These are phyloP conservation scores for Primulina eburnea DNA, from an alignment of 257 asterid species.

Conservation along the genomic window DNA sequence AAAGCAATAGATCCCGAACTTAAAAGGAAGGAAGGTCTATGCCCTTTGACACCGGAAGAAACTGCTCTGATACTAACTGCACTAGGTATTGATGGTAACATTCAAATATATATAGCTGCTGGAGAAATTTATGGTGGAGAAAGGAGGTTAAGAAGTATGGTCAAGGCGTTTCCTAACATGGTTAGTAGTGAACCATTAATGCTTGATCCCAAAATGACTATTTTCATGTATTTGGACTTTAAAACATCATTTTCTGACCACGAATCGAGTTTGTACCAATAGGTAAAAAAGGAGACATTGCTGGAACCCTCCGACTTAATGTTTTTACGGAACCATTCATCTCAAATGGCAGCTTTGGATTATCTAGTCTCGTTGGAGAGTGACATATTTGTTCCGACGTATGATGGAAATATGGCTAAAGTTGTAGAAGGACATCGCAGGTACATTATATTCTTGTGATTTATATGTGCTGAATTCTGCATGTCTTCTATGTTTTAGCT, in stretches of 20 bases:
- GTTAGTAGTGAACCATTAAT: constrained; percentile 12
- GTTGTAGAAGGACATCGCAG: constrained; percentile 49
- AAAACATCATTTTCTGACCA: not conserved
- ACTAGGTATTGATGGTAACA: constrained; percentile 25
- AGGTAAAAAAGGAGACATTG: constrained; percentile 38
- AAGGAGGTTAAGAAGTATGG: constrained; percentile 28
- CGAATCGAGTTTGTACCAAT: constrained; percentile 9
- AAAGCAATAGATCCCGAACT: constrained; percentile 33
- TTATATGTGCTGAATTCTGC: not conserved
- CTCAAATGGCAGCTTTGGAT: constrained; percentile 44
- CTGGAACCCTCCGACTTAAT: constrained; percentile 29
- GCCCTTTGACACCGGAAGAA: constrained; percentile 47
- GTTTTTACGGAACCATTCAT: constrained; percentile 35
- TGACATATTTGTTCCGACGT: constrained; percentile 38
- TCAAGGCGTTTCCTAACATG: constrained; percentile 31
- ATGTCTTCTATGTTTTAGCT: not conserved
- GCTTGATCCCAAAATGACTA: not conserved
- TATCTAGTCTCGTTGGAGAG: constrained; percentile 42
- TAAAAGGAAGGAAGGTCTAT: constrained; percentile 35
- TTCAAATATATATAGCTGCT: constrained; percentile 38
- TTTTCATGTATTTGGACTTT: not conserved
- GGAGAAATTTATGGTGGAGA: constrained; percentile 39
- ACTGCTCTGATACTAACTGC: constrained; percentile 37
- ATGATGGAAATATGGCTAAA: constrained; percentile 46
- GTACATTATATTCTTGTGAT: constrained; percentile 15